Base-by-base conservation (phyloP, 305 asterid species). In the Fraxinus albicans region DNA sequence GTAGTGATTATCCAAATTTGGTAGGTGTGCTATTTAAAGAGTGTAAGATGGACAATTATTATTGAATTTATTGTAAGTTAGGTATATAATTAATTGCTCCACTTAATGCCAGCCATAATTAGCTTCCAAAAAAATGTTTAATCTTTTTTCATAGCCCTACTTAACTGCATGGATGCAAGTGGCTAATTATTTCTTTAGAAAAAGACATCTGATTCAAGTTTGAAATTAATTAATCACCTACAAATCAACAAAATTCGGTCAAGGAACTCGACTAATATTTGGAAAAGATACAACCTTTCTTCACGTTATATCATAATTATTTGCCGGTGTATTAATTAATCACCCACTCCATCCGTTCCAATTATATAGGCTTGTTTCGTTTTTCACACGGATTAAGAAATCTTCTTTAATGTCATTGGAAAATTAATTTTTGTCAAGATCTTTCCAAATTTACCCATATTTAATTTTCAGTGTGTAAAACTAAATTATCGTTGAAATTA, bases 1-100 rank as follows among this genome's bases (percentile, higher is more conserved):
- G 0, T 44, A 44, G 53, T 10, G 15, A 12, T 44, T 35, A 36
- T 47, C 15, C 58, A 47, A 86, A 89, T 83, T 31, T 55, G 86
- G 90, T 86, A 84, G 90, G 84, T 86, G 87, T 84, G 78, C 83
- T 80, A 85, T 87, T 89, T 80, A 82, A 87, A 85, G 78, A 81
- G 67, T 58, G 80, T 42, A 80, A 35, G 5, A 67, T 4, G 42
- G 10, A 78, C 6, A 31, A 73, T 63, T 65, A 80, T 77, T 79
- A 77, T 77, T 79, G 85, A 86, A 89, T 86, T 88, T 77, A 89
- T 9, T 83, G 81, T 40, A 80, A 76, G 92, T 89, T 89, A 88
- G 92, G 91, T 88, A 53, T 44, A 84, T 80, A 86, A 85, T 89
- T 79, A 85, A 88, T 86, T 76, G 83, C 74, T 67, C 69, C 29